These are phyloP conservation scores for Penstemon davidsonii DNA, from an alignment of 257 asterid genomes.

Conservation along the genomic window DNA sequence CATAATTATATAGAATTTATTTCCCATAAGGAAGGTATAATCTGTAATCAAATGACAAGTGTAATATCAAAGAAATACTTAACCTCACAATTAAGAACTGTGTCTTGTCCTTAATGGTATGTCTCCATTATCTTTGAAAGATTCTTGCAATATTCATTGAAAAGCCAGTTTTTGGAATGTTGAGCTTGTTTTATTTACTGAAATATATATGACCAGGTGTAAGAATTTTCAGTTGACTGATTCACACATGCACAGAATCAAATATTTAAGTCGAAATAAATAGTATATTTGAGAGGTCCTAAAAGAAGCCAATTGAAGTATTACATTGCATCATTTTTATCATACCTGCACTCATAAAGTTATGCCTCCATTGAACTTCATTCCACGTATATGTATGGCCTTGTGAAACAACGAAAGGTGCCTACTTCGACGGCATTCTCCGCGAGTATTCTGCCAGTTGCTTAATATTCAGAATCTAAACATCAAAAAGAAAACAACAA, in stretches of 20 bases:
- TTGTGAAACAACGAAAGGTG: constrained; percentile 13
- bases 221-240: constrained; percentile 18
- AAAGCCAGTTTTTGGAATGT: constrained; percentile 42
- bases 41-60: constrained; percentile 5
- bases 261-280: too few species aligned
- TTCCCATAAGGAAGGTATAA: not conserved
- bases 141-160: constrained; percentile 28
- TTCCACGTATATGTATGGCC: not conserved
- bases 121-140: not conserved
- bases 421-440: constrained; percentile 1
- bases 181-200: constrained; percentile 27
- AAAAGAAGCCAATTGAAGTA: too few species aligned
- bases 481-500: too few species aligned
- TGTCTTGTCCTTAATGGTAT: constrained; percentile 26
- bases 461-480: too few species aligned
- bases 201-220: constrained; percentile 6
- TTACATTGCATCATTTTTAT: too few species aligned
- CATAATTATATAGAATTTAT: not conserved
- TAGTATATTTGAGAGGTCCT: too few species aligned
- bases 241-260: not conserved
- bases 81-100: constrained; percentile 27
- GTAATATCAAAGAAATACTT: constrained; percentile 1
- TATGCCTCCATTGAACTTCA: not conserved
- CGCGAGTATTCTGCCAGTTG: too few species aligned
- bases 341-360: too few species aligned